A percentile compares a stretch with the other conserved stretches of the same genome.
phyloP scores from a whole-genome alignment of 768 basidiomycete species.

The Pulveroboletus sp. region DNA sequence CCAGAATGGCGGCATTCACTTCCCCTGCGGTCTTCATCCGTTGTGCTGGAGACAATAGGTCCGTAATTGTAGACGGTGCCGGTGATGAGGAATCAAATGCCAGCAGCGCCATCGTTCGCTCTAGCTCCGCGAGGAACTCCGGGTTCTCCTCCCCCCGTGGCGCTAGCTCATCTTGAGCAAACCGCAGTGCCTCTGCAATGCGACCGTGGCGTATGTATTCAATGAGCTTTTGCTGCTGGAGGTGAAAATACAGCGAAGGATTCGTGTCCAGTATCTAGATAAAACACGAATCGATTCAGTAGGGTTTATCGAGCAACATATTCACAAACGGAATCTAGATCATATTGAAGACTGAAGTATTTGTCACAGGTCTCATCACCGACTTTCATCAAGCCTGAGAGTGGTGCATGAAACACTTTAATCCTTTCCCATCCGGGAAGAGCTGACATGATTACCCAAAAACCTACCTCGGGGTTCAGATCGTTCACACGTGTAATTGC shows the following conservation, averaged over 20 bases:
- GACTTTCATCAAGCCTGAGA: constrained; percentile 73
- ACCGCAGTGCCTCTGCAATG: constrained; percentile 74
- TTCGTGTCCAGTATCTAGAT: constrained; percentile 93
- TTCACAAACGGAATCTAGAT: constrained; percentile 32
- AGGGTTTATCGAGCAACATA: neutral
- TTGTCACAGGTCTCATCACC: constrained; percentile 76
- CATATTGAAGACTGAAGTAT: constrained; percentile 99
- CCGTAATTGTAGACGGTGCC: constrained; percentile 58
- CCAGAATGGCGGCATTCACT: constrained; percentile 93
- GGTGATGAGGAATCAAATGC: constrained; percentile 65
- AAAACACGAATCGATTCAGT: constrained; percentile 20
- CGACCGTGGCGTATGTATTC: constrained; percentile 85
- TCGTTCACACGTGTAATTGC: constrained; percentile 96
- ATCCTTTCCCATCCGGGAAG: constrained; percentile 51
- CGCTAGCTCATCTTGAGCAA: constrained; percentile 92
- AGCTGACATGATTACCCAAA: constrained; percentile 4
- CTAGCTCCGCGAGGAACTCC: constrained; percentile 86
- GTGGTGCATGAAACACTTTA: constrained; percentile 98
- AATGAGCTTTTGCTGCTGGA: constrained; percentile 94
- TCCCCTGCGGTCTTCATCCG: constrained; percentile 93
- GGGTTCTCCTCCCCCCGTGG: constrained; percentile 94
- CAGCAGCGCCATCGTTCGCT: constrained; percentile 91
- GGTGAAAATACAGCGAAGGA: constrained; percentile 87
- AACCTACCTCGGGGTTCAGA: constrained; percentile 90
- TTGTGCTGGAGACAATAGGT: constrained; percentile 81